Evolutionary conservation across 2,329 filamentous ascomycete genomes (phyloP), one percentile per base, ranked within the genome.

Genomic region (Curvularia sp.): DNA sequence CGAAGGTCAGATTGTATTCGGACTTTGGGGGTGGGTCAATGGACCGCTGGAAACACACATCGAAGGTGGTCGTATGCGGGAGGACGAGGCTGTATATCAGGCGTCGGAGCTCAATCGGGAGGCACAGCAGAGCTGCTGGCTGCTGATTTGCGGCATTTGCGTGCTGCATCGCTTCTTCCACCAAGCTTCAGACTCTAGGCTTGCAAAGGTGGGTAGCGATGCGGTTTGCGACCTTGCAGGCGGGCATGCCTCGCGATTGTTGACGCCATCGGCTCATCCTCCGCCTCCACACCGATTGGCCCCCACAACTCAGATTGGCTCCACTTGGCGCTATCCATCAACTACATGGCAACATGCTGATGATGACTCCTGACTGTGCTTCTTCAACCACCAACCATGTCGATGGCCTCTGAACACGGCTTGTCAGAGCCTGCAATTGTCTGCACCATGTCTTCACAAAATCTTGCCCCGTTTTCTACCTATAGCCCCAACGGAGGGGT

Each of bases 401-500:
- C 65, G 61, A 34, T 49, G 53, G 59, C 55, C 50, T 55, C 53
- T 43, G 55, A 61, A 49, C 32, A 66, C 65, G 68, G 71, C 70
- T 69, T 63, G 15, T 58, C 45, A 52, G 65, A 73, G 68, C 67
- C 70, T 67, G 67, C 64, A 53, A 55, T 46, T 39, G 54, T 58
- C 55, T 55, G 57, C 57, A 66, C 55, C 50, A 57, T 68, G 57
- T 62, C 56, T 54, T 63, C 53, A 52, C 61, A 66, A 57, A 66
- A 70, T 74, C 63, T 65, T 61, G 64, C 64, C 64, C 63, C 64
- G 45, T 66, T 65, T 68, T 61, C 68, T 68, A 67, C 67, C 55
- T 70, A 83, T 83, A 83, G 80, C 82, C 83, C 83, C 82, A 84
- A 80, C 66, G 80, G 68, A 76, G 82, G 83, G 83, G 83, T 84